Evolutionary conservation across 768 basidiomycete species (phyloP).

Genomic region (Lactarius indigo): DNA sequence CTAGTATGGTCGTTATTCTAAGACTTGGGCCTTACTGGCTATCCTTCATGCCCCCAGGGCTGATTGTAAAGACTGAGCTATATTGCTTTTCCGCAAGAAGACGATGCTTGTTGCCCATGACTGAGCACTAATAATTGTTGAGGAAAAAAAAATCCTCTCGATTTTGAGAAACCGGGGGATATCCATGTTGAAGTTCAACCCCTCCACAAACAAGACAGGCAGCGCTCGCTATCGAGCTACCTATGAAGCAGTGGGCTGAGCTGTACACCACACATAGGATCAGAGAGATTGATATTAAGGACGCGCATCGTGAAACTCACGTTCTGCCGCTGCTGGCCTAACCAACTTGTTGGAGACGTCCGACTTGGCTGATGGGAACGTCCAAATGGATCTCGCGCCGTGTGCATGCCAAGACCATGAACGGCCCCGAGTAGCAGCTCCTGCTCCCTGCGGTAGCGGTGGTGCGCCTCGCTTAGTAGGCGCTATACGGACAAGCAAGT

Average conservation of each 20-base stretch:
- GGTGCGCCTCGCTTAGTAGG: constrained; percentile 21
- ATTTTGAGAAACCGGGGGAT: not conserved
- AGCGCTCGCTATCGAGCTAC: constrained; percentile 4
- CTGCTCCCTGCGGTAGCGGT: constrained; percentile 25
- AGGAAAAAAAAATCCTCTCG: not conserved
- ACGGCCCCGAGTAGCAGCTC: constrained; percentile 24
- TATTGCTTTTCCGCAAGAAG: not conserved
- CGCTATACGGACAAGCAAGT: constrained; percentile 9
- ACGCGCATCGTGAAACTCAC: constrained; percentile 5
- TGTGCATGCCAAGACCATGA: constrained; percentile 20
- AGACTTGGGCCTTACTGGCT: not conserved
- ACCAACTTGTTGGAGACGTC: constrained; percentile 19
- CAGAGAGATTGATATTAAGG: not conserved
- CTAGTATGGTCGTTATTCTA: not conserved
- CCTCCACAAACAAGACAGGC: not conserved
- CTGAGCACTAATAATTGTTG: not conserved
- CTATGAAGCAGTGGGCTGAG: constrained; percentile 20
- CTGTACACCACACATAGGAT: not conserved
- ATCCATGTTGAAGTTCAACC: not conserved
- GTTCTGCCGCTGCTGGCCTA: constrained; percentile 27
- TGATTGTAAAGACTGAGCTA: not conserved
- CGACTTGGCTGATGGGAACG: constrained; percentile 17
- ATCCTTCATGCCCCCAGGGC: not conserved
- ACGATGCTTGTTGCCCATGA: not conserved
- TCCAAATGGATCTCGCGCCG: constrained; percentile 21